phyloP scores from a whole-genome alignment of 192 early-diverging fungal genomes.

The Jimgerdemannia flammicorona region DNA sequence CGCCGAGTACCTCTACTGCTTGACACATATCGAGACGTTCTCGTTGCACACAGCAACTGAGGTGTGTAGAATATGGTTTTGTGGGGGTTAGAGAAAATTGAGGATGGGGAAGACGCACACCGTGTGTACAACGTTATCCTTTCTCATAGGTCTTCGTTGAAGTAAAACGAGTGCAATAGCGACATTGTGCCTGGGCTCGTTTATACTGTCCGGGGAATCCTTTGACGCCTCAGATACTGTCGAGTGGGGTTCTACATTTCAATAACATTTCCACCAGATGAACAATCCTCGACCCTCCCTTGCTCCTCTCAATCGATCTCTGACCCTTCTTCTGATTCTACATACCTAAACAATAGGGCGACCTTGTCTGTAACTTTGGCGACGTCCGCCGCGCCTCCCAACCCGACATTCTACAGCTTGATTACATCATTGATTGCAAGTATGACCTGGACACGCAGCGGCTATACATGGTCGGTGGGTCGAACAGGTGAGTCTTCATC shows the following conservation, averaged over 20 bases:
- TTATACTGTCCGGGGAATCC: not conserved
- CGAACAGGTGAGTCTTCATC: slow-evolving; percentile 49
- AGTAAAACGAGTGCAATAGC: not conserved
- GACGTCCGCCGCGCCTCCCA: slow-evolving; percentile 65
- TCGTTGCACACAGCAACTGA: slow-evolving; percentile 69
- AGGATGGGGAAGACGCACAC: not conserved
- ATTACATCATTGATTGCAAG: slow-evolving; percentile 82
- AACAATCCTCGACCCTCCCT: too few relatives aligned
- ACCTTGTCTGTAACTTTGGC: slow-evolving; percentile 69
- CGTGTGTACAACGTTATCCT: not conserved
- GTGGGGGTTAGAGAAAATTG: not conserved
- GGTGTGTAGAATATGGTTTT: slow-evolving; percentile 13
- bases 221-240: not conserved
- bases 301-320: not conserved
- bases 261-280: too few relatives aligned
- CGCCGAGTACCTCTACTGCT: slow-evolving; percentile 83
- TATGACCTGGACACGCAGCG: slow-evolving; percentile 67
- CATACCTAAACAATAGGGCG: slow-evolving; percentile 21
- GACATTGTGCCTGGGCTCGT: not conserved
- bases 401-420: slow-evolving; percentile 45
- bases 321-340: not conserved
- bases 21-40: slow-evolving; percentile 91
- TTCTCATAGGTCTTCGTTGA: not conserved
- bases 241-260: not conserved
- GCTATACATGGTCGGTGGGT: slow-evolving; percentile 79